Base-by-base conservation (phyloP, 2,329 filamentous ascomycete species). In the Colletotrichum incanum region DNA sequence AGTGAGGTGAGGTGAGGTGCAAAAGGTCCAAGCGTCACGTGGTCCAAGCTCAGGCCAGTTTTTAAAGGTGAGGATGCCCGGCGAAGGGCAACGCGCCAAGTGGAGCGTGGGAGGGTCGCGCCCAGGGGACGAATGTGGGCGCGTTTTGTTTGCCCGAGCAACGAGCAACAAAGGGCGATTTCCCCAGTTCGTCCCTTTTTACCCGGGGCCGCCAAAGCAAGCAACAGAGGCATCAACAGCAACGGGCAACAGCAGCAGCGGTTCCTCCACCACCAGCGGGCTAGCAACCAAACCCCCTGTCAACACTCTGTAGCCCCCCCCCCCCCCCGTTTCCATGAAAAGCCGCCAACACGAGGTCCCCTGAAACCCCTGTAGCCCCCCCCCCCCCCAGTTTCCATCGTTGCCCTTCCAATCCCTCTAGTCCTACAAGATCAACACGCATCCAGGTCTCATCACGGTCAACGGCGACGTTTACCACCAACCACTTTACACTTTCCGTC, bases 71-170 rank as follows among this genome's bases (percentile, higher is more conserved):
- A 60, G n/a, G 23, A 16, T 55, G 47, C 54, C 45, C 28, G 62
- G 37, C 23, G 54, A 41, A 20, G 45, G 31, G n/a, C 45, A 52
- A 28, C 34, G 39, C 60, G 34, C 56, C 50, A 63, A 58, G 69
- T 72, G 69, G 70, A 43, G 34, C 58, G 26, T 37, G 52, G 49
- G 31, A 69, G 52, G 55, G 64, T 67, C 68, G 62, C 67, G 67
- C 47, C 47, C 54, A 66, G 61, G 61, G 43, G 26, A 47, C 62
- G 26, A 56, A 45, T 45, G 55, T 56, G 68, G 64, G 49, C 68
- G 64, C 34, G 65, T 69, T 70, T 69, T 69, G 70, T 69, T 72
- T 72, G 70, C 52, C 65, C 52, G 70, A 72, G 70, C 70, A 72
- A 72, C 70, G 62, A 12, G 50, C 60, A 52, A 45, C 60, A 50